Percentiles rank a stretch among this genome's conserved stretches.
Evolutionary conservation across 164 flowering plant species (phyloP).

Genomic region (Liriodendron chinense): DNA sequence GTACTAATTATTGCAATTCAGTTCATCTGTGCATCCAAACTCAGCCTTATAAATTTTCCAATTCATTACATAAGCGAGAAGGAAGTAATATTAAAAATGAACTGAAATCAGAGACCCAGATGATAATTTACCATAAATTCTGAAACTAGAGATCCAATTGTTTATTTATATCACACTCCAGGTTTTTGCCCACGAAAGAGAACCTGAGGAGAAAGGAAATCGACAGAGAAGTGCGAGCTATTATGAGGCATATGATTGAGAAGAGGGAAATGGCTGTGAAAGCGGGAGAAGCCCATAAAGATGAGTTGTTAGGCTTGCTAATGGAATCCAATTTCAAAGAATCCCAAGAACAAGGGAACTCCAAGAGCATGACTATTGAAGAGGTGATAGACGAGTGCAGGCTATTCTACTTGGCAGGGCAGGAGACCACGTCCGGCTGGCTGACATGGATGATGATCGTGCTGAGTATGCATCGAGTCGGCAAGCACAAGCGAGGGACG

Average conservation of each 20-base stretch:
- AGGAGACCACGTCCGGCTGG: constrained; percentile 9
- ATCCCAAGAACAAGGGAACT: too few species aligned
- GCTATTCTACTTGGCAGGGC: too few species aligned
- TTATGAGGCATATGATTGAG: constrained; percentile 25
- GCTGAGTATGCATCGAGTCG: constrained; percentile 5
- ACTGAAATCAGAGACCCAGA: neutral
- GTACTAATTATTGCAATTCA: too few species aligned
- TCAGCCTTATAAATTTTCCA: too few species aligned
- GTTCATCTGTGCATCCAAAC: neutral
- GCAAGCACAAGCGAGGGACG: constrained; percentile 7
- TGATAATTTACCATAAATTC: neutral
- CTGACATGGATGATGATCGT: constrained; percentile 14
- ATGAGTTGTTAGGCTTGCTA: constrained; percentile 43
- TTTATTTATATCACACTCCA: neutral
- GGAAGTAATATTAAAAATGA: neutral
- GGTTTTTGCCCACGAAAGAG: constrained; percentile 45
- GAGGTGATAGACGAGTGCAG: too few species aligned
- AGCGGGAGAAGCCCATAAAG: constrained; percentile 15
- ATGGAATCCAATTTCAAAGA: too few species aligned
- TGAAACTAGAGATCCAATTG: neutral
- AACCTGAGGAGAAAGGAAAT: constrained; percentile 37
- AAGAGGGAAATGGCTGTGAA: constrained; percentile 29
- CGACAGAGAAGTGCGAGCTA: constrained; percentile 19
- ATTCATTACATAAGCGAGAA: neutral
- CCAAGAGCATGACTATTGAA: too few species aligned